phyloP scores from a whole-genome alignment of 2,329 filamentous ascomycete species.

The Penicillium sp. region DNA sequence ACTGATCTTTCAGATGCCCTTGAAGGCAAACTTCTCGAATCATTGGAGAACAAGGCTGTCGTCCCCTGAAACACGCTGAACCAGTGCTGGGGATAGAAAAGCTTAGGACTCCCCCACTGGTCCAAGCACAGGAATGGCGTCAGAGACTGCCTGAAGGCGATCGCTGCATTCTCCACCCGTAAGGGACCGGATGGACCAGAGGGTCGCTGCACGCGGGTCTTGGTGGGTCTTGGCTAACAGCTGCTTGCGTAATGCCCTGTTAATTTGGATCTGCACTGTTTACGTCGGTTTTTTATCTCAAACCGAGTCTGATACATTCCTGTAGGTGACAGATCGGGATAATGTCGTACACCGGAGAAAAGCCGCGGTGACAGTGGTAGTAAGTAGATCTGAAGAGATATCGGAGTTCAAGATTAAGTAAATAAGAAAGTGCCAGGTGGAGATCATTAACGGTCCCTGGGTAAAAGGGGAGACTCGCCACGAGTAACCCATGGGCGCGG shows the following conservation, averaged over 20 bases:
- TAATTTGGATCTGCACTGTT: constrained; percentile 37
- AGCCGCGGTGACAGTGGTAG: too few relatives aligned
- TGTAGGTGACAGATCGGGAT: background rate
- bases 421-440: background rate
- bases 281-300: constrained; percentile 21
- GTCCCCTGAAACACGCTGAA: background rate
- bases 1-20: background rate
- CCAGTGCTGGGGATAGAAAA: constrained; percentile 2
- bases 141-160: constrained; percentile 29
- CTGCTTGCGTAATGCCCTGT: constrained; percentile 42
- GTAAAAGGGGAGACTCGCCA: constrained; percentile 6
- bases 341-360: too few relatives aligned
- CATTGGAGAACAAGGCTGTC: background rate
- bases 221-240: constrained; percentile 30
- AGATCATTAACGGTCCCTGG: background rate
- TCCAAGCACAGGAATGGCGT: constrained; percentile 26
- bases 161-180: constrained; percentile 41
- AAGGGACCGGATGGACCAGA: constrained; percentile 40
- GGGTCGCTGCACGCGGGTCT: constrained; percentile 32
- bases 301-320: constrained; percentile 9
- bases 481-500: constrained; percentile 3
- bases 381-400: too few relatives aligned
- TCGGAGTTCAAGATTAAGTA: background rate
- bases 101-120: constrained; percentile 11
- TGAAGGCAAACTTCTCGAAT: constrained; percentile 3